A percentile compares a stretch with the other conserved stretches of the same genome.
These are phyloP conservation scores for Artemisia argyi DNA, from an alignment of 129 eudicot genomes.

Conservation along the genomic window DNA sequence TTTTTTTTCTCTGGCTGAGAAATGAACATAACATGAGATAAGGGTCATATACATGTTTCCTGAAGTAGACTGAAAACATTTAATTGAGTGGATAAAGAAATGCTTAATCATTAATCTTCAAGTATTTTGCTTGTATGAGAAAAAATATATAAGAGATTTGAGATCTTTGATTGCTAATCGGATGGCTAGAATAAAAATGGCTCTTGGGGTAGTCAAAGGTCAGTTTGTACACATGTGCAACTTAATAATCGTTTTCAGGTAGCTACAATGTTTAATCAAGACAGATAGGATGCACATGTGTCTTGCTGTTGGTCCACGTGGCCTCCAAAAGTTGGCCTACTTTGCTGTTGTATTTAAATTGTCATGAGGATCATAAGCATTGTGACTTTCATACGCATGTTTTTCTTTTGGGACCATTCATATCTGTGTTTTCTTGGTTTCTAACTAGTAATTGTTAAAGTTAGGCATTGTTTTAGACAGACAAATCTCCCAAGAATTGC, in stretches of 20 bases:
- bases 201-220: conserved; percentile 34
- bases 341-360: conserved; percentile 13
- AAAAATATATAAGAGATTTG: no score
- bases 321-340: conserved; percentile 20
- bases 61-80: conserved; percentile 5
- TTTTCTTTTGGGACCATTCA: conserved; percentile 18
- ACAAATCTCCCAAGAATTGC: background rate
- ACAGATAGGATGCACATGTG: conserved; percentile 36
- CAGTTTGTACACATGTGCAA: conserved; percentile 21
- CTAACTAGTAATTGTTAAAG: background rate
- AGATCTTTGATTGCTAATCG: conserved; percentile 24
- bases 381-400: conserved; percentile 11
- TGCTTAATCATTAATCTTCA: background rate
- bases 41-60: conserved; percentile 10
- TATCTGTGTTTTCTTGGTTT: conserved; percentile 22
- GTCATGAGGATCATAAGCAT: conserved; percentile 22
- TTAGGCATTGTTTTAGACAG: background rate
- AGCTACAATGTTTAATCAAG: conserved; percentile 26
- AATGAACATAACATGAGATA: conserved; percentile 21
- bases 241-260: conserved; percentile 33
- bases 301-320: conserved; percentile 41
- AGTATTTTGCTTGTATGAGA: conserved; percentile 2
- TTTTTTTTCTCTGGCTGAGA: background rate
- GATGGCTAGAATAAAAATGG: conserved; percentile 32
- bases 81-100: background rate